Base-by-base conservation (phyloP, 2,329 filamentous ascomycete species). In the Fonsecaea pedrosoi region DNA sequence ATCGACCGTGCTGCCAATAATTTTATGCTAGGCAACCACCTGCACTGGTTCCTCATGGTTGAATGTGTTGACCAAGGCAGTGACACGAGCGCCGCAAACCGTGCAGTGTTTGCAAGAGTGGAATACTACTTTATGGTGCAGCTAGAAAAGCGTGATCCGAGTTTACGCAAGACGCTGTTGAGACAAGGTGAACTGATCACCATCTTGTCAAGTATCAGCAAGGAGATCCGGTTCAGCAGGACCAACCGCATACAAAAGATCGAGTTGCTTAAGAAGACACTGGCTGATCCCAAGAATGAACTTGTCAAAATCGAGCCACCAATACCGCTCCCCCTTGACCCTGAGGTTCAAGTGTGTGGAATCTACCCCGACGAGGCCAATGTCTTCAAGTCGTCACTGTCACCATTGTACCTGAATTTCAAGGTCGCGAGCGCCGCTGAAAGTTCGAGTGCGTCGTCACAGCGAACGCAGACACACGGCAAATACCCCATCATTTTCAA, bases 31-130 rank as follows among this genome's bases (percentile, higher is more conserved):
- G 95, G 94, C 35, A 99, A 96, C 76, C 97, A 96, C 79, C 87
- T 99, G 62, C 92, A 97, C 77, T 99, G 95, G 95, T 99, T 98
- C 78, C 84, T 99, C 2, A 97, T 97, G 89, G 95, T 99, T 1
- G 96, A 99, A 79, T 96, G 94, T 72, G 92, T 96, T 73, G 94
- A 97, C 76, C 79, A 81, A 45, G 93, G 90, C 71, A 87, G 88
- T 3, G 90, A 92, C 53, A 92, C 94, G 73, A 85, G 88, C 25
- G 83, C 87, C 4, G 55, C 66, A 18, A 90, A 94, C 75, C 90
- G 92, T 54, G 91, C 92, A 69, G 88, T 98, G 18, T 99, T 97
- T 78, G 90, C 92, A 34, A 93, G 94, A 73, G 92, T 99, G 8
- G 94, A 95, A 66, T 99, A 93, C 74, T 92, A 98, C 75, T 99